These are phyloP conservation scores for Crithidia mellificae DNA, from an alignment of 208 protist species.

Conservation along the genomic window DNA sequence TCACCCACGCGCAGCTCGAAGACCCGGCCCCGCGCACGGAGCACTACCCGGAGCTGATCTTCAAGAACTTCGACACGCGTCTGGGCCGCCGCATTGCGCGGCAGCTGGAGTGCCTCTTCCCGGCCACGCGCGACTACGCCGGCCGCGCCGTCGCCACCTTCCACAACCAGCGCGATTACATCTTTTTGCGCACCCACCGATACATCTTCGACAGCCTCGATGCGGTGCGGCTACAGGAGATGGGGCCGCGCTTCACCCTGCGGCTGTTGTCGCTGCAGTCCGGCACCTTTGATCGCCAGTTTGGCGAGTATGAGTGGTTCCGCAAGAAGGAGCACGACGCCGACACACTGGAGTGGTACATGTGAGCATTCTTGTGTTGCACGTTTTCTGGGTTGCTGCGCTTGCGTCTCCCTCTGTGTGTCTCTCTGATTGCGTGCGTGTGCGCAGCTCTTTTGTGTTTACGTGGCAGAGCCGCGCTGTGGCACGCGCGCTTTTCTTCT, in stretches of 20 bases:
- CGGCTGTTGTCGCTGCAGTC: conserved; percentile 88
- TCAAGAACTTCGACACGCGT: conserved; percentile 93
- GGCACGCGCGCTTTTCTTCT: no score
- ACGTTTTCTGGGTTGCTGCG: neutral
- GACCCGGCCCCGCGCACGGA: conserved; percentile 83
- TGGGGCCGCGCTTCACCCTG: conserved; percentile 93
- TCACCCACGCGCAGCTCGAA: conserved; percentile 78
- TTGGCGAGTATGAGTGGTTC: conserved; percentile 95
- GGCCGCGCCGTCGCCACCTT: conserved; percentile 92
- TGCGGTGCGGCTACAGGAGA: conserved; percentile 90
- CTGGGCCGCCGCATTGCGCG: conserved; percentile 87
- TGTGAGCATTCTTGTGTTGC: conserved; percentile 32
- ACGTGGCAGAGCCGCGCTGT: no score
- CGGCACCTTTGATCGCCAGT: conserved; percentile 91
- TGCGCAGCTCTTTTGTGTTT: no score
- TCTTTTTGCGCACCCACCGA: conserved; percentile 92
- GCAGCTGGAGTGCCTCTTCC: conserved; percentile 90
- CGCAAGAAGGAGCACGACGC: conserved; percentile 91
- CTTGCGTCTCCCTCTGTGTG: no score
- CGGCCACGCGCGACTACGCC: conserved; percentile 83
- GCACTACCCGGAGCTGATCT: conserved; percentile 93
- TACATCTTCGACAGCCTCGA: conserved; percentile 93
- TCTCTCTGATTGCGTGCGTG: no score
- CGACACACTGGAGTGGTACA: conserved; percentile 91
- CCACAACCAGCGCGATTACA: conserved; percentile 94